These are phyloP conservation scores for Coemansia guatemalensis DNA, from an alignment of 192 early-diverging fungal species.

Conservation along the genomic window DNA sequence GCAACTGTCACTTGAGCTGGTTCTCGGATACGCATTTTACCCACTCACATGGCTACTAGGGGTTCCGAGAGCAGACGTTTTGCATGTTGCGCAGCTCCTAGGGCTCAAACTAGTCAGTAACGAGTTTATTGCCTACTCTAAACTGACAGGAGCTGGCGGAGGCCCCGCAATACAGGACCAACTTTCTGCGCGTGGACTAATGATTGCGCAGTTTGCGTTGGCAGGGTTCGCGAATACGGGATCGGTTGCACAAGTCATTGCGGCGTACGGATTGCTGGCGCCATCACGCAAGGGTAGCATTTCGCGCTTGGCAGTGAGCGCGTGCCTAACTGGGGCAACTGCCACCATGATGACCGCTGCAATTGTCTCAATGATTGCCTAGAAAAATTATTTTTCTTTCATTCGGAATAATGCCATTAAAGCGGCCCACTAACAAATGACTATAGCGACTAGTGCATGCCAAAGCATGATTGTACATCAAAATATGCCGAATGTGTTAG, in stretches of 20 bases:
- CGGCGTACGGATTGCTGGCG: constrained; percentile 71
- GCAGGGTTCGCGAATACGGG: constrained; percentile 87
- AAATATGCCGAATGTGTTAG: neutral
- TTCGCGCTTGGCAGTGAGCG: constrained; percentile 69
- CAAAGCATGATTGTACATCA: neutral
- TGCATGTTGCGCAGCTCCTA: constrained; percentile 62
- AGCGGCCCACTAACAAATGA: neutral
- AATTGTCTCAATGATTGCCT: constrained; percentile 74
- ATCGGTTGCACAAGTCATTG: constrained; percentile 83
- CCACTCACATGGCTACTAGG: constrained; percentile 72
- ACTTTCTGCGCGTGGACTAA: constrained; percentile 50
- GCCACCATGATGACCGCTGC: constrained; percentile 78
- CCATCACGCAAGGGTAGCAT: constrained; percentile 71
- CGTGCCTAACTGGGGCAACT: constrained; percentile 76
- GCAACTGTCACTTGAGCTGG: constrained; percentile 60
- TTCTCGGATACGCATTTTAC: constrained; percentile 75
- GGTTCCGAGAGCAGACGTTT: constrained; percentile 55
- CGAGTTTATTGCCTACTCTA: constrained; percentile 80
- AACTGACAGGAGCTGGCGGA: constrained; percentile 26
- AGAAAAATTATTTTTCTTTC: constrained; percentile 6
- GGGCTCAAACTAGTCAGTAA: constrained; percentile 79
- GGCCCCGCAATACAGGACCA: constrained; percentile 19
- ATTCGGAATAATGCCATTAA: neutral
- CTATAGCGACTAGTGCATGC: neutral
- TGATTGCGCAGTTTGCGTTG: constrained; percentile 70